A percentile compares a stretch with the other conserved stretches of the same genome.
phyloP scores from a whole-genome alignment of 345 rosid species.

The Xanthoceras sorbifolium region DNA sequence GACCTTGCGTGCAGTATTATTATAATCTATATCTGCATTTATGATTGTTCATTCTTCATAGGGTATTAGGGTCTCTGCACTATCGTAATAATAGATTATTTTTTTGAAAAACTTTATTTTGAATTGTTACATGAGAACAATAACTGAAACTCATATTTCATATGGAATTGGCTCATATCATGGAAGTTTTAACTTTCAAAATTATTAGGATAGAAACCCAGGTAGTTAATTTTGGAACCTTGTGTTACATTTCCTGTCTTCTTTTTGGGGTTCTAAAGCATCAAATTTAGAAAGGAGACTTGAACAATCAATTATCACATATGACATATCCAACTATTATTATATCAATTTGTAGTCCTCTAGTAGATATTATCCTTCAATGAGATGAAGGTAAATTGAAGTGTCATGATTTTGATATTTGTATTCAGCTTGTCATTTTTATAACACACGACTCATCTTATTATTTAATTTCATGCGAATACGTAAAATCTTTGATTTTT shows the following conservation, averaged over 20 bases:
- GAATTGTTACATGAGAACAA: background rate
- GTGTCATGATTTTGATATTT: background rate
- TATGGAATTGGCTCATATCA: background rate
- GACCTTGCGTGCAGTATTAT: slow-evolving; percentile 1
- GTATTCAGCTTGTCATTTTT: background rate
- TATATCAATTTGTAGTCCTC: background rate
- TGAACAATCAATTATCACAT: background rate
- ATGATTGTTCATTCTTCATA: background rate
- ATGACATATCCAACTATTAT: background rate
- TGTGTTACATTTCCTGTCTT: background rate
- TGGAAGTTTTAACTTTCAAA: background rate
- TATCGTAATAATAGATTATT: too few species aligned
- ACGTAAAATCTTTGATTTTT: background rate
- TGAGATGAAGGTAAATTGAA: background rate
- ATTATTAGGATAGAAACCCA: background rate
- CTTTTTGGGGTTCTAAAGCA: background rate
- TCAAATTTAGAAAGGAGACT: background rate
- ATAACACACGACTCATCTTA: background rate
- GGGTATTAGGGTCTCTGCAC: background rate
- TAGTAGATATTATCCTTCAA: background rate
- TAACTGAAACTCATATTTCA: background rate
- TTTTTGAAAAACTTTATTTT: background rate
- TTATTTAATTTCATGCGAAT: background rate
- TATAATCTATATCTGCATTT: background rate
- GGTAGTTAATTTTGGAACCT: background rate